Conservation (phyloP, 352 stramenopile species). For the Phytophthora rubi region DNA sequence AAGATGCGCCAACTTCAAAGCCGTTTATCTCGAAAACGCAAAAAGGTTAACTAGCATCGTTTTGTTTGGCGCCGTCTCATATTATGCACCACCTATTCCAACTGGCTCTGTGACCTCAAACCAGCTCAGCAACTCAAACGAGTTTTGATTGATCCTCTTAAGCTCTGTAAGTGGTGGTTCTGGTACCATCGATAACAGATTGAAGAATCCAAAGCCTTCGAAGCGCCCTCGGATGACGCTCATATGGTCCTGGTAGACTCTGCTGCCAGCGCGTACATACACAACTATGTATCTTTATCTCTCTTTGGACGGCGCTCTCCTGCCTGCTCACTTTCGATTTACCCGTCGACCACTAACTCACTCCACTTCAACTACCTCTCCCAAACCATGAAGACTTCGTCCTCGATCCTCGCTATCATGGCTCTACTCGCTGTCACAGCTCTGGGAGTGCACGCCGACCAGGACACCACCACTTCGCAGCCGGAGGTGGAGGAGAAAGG, state of each 20-base stretch:
- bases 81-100: too few species aligned
- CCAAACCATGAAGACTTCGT: conserved; percentile 19
- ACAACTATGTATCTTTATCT: background rate
- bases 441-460: conserved; percentile 5
- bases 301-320: background rate
- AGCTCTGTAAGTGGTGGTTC: background rate
- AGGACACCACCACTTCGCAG: background rate
- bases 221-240: background rate
- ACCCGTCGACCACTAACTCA: background rate
- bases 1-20: too few species aligned
- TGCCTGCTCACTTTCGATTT: conserved; percentile 8
- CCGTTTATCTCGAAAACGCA: too few species aligned
- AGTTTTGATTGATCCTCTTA: background rate
- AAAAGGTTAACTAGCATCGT: too few species aligned
- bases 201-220: background rate
- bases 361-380: background rate
- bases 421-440: conserved; percentile 12
- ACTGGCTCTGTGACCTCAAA: too few species aligned
- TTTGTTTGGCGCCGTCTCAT: too few species aligned
- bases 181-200: background rate
- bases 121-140: background rate
- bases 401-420: conserved; percentile 13
- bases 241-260: background rate
- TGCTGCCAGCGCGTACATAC: background rate
- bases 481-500: background rate